Conservation (phyloP, 352 stramenopile genomes). For the Pythium utonaiense region DNA sequence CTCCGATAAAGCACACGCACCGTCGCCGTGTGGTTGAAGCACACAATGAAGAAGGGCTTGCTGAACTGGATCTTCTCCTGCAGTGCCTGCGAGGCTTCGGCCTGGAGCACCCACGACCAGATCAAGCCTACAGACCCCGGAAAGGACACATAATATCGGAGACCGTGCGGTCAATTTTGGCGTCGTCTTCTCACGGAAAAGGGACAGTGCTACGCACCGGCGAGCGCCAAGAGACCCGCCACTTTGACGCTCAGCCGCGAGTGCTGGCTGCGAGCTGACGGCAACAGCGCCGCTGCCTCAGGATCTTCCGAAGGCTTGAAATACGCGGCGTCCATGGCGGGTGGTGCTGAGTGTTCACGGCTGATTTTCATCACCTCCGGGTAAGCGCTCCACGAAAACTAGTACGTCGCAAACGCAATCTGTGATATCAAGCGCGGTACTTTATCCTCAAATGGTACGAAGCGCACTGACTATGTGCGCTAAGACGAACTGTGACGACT, state of each 20-base stretch:
- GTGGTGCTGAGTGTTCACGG: not conserved
- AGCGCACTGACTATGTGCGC: too few relatives aligned
- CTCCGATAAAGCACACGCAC: not conserved
- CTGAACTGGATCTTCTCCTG: conserved; percentile 32
- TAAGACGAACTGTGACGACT: too few relatives aligned
- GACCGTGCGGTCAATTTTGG: not conserved
- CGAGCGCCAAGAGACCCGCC: conserved; percentile 5
- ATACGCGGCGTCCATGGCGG: not conserved
- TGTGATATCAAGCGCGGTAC: too few relatives aligned
- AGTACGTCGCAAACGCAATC: not conserved
- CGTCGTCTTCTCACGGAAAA: not conserved
- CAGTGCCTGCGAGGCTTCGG: conserved; percentile 21
- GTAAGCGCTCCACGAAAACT: not conserved
- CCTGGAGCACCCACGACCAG: conserved; percentile 27
- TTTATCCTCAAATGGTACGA: too few relatives aligned
- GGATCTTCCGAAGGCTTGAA: not conserved
- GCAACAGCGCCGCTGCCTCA: conserved; percentile 2
- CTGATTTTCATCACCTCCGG: not conserved
- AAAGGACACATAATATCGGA: not conserved
- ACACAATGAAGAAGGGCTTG: conserved; percentile 57
- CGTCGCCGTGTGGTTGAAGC: conserved; percentile 45
- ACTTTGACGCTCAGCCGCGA: conserved; percentile 4
- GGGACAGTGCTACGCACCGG: not conserved
- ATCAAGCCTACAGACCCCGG: conserved; percentile 21
- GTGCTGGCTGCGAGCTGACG: not conserved